Evolutionary conservation across 2,329 filamentous ascomycete genomes (phyloP).

Genomic region (Arthroderma sp.): DNA sequence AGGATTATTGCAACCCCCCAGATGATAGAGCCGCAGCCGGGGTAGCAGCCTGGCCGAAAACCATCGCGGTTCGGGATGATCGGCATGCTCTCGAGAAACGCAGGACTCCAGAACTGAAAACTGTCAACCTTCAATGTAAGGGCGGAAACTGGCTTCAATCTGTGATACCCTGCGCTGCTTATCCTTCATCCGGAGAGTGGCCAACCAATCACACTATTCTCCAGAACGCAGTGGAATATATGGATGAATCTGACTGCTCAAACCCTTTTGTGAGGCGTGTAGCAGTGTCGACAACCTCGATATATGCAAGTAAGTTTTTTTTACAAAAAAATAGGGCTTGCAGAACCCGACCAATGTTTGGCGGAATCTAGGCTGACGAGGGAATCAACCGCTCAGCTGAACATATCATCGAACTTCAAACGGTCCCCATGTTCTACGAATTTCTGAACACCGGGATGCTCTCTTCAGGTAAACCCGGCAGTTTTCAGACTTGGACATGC

Average conservation of each 20-base stretch:
- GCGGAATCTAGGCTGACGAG: not conserved
- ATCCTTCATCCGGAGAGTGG: too few species aligned
- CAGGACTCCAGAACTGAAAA: too few species aligned
- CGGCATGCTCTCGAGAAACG: too few species aligned
- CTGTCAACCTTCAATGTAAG: too few species aligned
- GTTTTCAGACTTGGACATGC: not conserved
- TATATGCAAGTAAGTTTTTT: not conserved
- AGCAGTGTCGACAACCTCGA: not conserved
- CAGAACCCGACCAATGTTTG: not conserved
- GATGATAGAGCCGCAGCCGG: too few species aligned
- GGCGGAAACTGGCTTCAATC: too few species aligned
- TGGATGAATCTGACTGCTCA: not conserved
- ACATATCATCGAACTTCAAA: slow-evolving; percentile 4
- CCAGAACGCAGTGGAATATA: not conserved
- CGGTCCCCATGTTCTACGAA: slow-evolving; percentile 1
- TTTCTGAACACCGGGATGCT: not conserved
- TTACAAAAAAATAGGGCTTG: not conserved
- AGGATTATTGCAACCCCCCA: too few species aligned
- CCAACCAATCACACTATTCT: not conserved
- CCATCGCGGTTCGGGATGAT: too few species aligned
- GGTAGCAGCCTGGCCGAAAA: too few species aligned
- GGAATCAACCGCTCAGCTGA: slow-evolving; percentile 1
- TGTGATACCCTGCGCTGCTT: too few species aligned
- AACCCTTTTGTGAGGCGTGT: not conserved
- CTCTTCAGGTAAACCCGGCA: not conserved